Evolutionary conservation across 371 early-diverging fungal genomes (phyloP).

Genomic region (Nematocida major): DNA sequence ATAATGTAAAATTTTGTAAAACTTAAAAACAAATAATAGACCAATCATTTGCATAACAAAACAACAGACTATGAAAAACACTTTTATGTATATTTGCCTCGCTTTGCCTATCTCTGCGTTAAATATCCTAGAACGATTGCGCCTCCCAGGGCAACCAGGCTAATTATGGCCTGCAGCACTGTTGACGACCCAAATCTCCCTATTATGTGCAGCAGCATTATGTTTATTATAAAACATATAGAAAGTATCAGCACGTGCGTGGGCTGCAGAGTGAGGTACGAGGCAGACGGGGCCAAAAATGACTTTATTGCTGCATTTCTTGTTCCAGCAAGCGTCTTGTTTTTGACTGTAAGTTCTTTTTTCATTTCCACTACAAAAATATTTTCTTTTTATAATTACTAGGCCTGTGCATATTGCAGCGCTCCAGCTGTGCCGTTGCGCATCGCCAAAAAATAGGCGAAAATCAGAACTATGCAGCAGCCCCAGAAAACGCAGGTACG

Average conservation of each 20-base stretch:
- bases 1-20: slow-evolving; percentile 11
- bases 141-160: slow-evolving; percentile 38
- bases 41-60: not conserved
- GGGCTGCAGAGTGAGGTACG: slow-evolving; percentile 51
- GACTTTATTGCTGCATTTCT: slow-evolving; percentile 28
- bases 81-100: not conserved
- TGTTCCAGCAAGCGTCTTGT: slow-evolving; percentile 32
- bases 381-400: not conserved
- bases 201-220: slow-evolving; percentile 61
- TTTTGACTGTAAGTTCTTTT: slow-evolving; percentile 31
- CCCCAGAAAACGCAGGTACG: too few species aligned
- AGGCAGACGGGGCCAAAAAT: slow-evolving; percentile 23
- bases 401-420: not conserved
- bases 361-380: slow-evolving; percentile 36
- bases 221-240: slow-evolving; percentile 60
- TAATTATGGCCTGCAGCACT: slow-evolving; percentile 49
- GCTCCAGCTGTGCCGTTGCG: too few species aligned
- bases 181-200: slow-evolving; percentile 57
- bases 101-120: not conserved
- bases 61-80: not conserved
- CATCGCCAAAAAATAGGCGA: too few species aligned
- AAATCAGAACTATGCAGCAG: too few species aligned
- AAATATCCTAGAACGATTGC: slow-evolving; percentile 35
- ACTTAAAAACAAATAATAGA: not conserved
- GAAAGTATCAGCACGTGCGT: slow-evolving; percentile 62